phyloP scores from a whole-genome alignment of 306 rosid genomes.

The Crataegus laevigata region DNA sequence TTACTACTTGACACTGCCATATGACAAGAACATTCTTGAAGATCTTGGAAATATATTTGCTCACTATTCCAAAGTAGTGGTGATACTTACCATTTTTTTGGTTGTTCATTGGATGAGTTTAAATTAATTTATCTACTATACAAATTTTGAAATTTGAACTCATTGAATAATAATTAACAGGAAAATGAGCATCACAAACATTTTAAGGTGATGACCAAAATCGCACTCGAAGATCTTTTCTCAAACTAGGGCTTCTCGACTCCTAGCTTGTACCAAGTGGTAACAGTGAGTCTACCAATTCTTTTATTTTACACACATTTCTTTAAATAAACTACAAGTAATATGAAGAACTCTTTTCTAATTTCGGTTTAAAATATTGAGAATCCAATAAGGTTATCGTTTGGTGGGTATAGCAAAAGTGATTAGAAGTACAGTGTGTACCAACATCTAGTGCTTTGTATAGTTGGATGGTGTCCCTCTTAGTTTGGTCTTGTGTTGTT shows the following conservation, averaged over 20 bases:
- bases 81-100: rapidly evolving
- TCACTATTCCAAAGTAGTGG: no score
- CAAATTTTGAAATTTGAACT: no score
- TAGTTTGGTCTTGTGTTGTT: background rate
- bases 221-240: background rate
- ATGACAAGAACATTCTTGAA: background rate
- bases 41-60: background rate
- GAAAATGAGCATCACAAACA: no score
- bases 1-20: background rate
- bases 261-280: background rate
- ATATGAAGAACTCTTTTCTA: background rate
- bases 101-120: no score
- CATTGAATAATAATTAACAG: no score
- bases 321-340: no score
- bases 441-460: background rate
- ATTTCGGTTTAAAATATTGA: background rate
- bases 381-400: background rate
- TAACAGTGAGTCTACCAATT: background rate
- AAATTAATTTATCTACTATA: no score
- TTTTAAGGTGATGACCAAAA: no score
- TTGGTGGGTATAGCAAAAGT: background rate
- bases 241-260: background rate
- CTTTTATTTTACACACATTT: no score
- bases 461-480: background rate
- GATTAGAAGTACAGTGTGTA: no score